Evolutionary conservation across 441 rosid genomes (phyloP), one percentile per base, ranked within the genome.

Genomic region (Bocquillonia castaneifolia): DNA sequence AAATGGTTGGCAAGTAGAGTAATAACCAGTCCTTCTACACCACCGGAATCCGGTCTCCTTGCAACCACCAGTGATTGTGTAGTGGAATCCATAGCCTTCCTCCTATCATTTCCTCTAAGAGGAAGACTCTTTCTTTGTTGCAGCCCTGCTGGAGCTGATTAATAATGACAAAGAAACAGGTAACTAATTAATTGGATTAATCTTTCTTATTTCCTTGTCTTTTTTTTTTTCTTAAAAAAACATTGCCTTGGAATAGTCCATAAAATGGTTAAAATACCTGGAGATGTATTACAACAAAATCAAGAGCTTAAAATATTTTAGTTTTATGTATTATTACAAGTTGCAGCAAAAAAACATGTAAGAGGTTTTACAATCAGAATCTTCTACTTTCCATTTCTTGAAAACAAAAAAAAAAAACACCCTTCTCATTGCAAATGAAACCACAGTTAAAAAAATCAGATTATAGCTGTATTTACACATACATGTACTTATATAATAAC

Each of bases 1-100:
- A 89, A 91, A 88, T 93, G 97, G 78, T 91, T 93, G 64, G 99
- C 99, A 10, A 93, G 86, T 10, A 91, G 95, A 64, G 85, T 80
- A 44, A 93, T 82, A 40, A 84, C 84, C 10, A 74, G 70, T 66
- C 98, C 99, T 65, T 89, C 90, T 47, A 82, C 84, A 58, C 98
- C 98, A 34, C 98, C 97, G 37, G 80, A 76, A 77, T 93, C 98
- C 1, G 98, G 98, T 80, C 98, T 88, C 78, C 79, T 81, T 67
- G 95, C 88, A 74, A 74, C 82, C 64, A 82, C 86, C 17, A 89
- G 78, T 66, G 80, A 74, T 67, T 82, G 77, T 62, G 55, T 66
- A 47, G 68, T 72, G 69, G 79, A 78, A 65, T 68, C 79, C 67
- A 31, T 69, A 29, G 40, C 65, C 72, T 76, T 82, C 70, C 83